Percentiles rank a stretch among this genome's conserved stretches.
phyloP scores from a whole-genome alignment of 2,329 filamentous ascomycete species.

The Cercospora canescens region DNA sequence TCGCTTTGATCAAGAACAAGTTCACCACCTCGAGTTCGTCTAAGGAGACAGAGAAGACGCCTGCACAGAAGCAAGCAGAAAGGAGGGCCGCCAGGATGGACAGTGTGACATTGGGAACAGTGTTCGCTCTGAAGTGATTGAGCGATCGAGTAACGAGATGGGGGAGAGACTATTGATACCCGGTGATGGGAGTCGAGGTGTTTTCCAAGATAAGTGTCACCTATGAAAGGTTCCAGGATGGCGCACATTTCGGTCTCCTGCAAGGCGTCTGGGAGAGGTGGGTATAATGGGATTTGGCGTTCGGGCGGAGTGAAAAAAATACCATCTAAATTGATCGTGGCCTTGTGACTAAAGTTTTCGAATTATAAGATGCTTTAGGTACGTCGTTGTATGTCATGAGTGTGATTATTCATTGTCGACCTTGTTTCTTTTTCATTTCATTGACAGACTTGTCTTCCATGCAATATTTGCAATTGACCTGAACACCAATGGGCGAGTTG shows the following conservation, averaged over 20 bases:
- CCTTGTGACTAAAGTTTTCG: not conserved
- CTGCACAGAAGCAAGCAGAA: slow-evolving; percentile 16
- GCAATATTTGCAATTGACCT: not conserved
- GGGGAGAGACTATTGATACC: not conserved
- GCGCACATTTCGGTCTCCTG: not conserved
- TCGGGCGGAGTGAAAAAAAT: not conserved
- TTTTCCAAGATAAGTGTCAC: not conserved
- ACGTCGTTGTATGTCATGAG: too few relatives aligned
- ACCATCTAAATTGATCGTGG: not conserved
- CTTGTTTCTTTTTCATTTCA: not conserved
- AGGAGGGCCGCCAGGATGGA: slow-evolving; percentile 6
- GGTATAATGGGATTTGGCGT: not conserved
- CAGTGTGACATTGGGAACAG: slow-evolving; percentile 13
- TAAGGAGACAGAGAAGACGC: slow-evolving; percentile 8
- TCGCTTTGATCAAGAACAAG: slow-evolving; percentile 20
- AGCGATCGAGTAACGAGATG: not conserved
- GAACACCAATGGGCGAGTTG: not conserved
- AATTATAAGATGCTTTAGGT: too few relatives aligned
- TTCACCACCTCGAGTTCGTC: slow-evolving; percentile 1
- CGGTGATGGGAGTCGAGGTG: not conserved
- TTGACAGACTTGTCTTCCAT: not conserved
- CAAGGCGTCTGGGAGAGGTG: not conserved
- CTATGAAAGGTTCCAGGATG: not conserved
- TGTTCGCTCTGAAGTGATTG: slow-evolving; percentile 11
- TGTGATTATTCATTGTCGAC: not conserved